Evolutionary conservation across 176 grass and related monocot genomes (phyloP), one percentile per base, ranked within the genome.

Genomic region (Triticum monococcum): DNA sequence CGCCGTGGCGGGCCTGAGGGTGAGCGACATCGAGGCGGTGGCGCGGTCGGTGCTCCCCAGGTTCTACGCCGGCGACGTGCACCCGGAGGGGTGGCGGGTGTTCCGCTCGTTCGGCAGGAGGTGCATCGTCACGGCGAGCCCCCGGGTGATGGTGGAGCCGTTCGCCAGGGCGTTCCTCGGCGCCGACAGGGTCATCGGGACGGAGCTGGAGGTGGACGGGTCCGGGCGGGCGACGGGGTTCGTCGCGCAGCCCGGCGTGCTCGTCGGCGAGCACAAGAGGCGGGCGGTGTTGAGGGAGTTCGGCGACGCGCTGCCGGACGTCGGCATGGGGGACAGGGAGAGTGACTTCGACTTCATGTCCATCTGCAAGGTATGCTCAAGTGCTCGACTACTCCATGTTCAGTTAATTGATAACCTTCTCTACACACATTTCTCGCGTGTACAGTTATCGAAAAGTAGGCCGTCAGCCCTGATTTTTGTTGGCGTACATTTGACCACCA

Each of bases 21-120:
- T 80, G 4, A 62, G 23, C 23, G 83, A 95, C 84, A 62, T 97
- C 73, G 89, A 93, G 87, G 83, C 40, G 50, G 95, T 76, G 46
- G 92, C 95, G 0, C 85, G 87, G 66, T 91, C 91, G 5, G 91
- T 98, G 23, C 87, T 98, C 10, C 95, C 95, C 0, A 83, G 90
- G 81, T 95, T 98, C 89, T 98, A 95, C 40, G 91, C 93, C 3
- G 89, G 87, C 5, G 95, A 98, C 86, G 95, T 98, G 17, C 95
- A 98, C 79, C 95, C 95, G 28, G 91, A 93, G 77, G 94, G 93
- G 16, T 95, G 95, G 95, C 87, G 91, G 17, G 93, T 98, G 70
- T 98, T 95, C 85, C 59, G 62, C 56, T 79, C 95, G 6, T 98
- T 87, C 65, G 93, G 89, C 10, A 77, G 68, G 85, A 13, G 84